These are phyloP conservation scores for Tothia fuscella DNA, from an alignment of 2,329 filamentous ascomycete species.

Conservation along the genomic window DNA sequence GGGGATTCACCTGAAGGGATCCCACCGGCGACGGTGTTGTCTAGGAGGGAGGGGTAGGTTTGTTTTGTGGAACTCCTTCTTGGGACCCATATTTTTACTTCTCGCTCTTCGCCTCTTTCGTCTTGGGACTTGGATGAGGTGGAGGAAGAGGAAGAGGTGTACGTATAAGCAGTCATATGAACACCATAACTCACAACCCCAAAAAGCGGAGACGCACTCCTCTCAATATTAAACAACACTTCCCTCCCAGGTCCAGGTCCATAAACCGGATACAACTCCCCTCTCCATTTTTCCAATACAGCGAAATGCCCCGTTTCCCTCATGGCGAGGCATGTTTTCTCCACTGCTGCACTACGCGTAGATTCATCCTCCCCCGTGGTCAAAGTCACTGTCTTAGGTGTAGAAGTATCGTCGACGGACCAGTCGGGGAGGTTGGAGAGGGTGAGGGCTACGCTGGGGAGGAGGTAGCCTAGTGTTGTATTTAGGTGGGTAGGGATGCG, in stretches of 20 bases:
- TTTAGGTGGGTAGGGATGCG: constrained; percentile 55
- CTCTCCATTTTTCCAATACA: constrained; percentile 43
- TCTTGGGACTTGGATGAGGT: constrained; percentile 11
- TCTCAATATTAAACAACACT: constrained; percentile 31
- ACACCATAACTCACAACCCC: constrained; percentile 33
- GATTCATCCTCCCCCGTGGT: constrained; percentile 46
- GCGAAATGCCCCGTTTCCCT: constrained; percentile 59
- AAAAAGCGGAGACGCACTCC: constrained; percentile 29
- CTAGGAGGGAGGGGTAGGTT: constrained; percentile 83
- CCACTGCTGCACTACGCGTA: constrained; percentile 48
- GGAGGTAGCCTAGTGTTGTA: constrained; percentile 46
- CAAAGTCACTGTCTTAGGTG: constrained; percentile 49
- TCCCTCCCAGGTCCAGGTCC: constrained; percentile 21
- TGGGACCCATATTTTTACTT: constrained; percentile 73
- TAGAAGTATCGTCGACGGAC: constrained; percentile 42
- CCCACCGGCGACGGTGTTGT: constrained; percentile 86
- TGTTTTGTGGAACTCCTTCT: constrained; percentile 64
- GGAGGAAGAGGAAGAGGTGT: not conserved
- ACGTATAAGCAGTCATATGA: constrained; percentile 27
- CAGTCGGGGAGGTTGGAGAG: constrained; percentile 47
- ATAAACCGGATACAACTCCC: constrained; percentile 32
- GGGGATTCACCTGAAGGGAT: constrained; percentile 71
- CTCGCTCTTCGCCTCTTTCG: constrained; percentile 27
- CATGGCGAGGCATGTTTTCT: constrained; percentile 53
- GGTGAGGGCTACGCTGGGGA: constrained; percentile 48